Evolutionary conservation across 805 yeast species (phyloP), one percentile per base, ranked within the genome.

Genomic region (Barnettozyma siamensis): DNA sequence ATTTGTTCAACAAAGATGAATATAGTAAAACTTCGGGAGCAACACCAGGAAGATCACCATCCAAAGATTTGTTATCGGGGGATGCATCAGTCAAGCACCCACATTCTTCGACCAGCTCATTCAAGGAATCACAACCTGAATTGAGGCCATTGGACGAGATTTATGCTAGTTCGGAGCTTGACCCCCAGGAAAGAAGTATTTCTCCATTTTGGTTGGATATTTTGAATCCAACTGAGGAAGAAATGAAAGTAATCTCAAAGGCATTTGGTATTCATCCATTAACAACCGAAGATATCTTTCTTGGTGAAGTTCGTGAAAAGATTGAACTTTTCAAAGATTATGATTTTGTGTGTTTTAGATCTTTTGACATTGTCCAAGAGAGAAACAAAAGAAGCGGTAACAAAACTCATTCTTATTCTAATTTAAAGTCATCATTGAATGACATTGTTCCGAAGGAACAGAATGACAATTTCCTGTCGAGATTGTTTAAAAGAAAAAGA

Each of bases 181-280:
- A 12, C 2, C n/a, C 6, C 9, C 9, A 5, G n/a, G 38, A 28
- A 6, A n/a, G 12, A 4, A 75, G 72, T 18, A 69, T 68, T 8
- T 68, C 78, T 2, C 89, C 95, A 15, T 88, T 91, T 70, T 91
- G 99, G 99, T 70, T 91, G 10, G 98, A 91, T 61, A 84, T 91
- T 11, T 66, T 86, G 43, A 83, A 87, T 55, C 99, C 99, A 10
- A 85, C 95, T 0, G 98, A 93, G 56, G 97, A 88, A 51, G 99
- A 91, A 61, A 87, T 93, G 95, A 88, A 91, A 55, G 93, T 83
- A 0, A 53, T 91, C 12, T 78, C 94, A 21, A 88, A 88, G 54
- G 80, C 97, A 0, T 91, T 91, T 65, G 95, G 95, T 1, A 87
- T 91, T 42, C 99, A 91, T 62, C 99, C 99, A 0, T 73, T 91